Evolutionary conservation across 768 basidiomycete species (phyloP), one percentile per base, ranked within the genome.

Genomic region (Symmetrospora coprosmae): DNA sequence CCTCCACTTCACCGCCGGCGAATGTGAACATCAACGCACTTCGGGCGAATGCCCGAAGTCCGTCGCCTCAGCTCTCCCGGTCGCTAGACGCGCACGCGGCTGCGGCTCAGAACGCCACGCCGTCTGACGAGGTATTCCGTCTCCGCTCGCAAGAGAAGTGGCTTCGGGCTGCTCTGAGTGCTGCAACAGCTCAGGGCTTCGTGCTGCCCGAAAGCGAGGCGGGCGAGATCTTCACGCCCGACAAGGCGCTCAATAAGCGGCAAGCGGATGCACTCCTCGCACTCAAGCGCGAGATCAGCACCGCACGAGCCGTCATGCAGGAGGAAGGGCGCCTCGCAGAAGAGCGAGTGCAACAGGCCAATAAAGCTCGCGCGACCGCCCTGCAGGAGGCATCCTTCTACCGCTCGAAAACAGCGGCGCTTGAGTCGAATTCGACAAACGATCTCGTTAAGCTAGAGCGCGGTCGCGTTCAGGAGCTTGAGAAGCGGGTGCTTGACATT

Each of bases 331-430:
- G 48, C 19, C 76, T 79, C 14, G 82, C 81, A 51, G 87, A 92
- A 2, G 83, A 86, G 40, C 82, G 82, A 38, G 72, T 94, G 9
- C 77, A 80, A 2, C 85, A 88, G 51, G 84, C 86, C 0, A 87
- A 91, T 64, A 80, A 85, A 50, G 73, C 82, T 64, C 83, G 84
- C 63, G 72, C 77, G 6, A 82, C 80, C 40, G 94, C 94, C 1
- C 74, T 86, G 7, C 87, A 97, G 72, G 94, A 99, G 73, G 86
- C 91, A 2, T 87, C 90, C 0, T 96, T 85, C 74, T 94, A 90
- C 71, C 87, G 91, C 49, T 87, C 91, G 46, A 96, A 97, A 74
- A 75, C 92, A n/a, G 79, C 82, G 2, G 89, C 92, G 0, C 73
- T 87, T 50, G 94, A 97, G 71, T 74, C 79, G 1, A 77, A 79